Evolutionary conservation across 371 early-diverging fungal genomes (phyloP), one percentile per base, ranked within the genome.

Genomic region (Mortierella sp.): DNA sequence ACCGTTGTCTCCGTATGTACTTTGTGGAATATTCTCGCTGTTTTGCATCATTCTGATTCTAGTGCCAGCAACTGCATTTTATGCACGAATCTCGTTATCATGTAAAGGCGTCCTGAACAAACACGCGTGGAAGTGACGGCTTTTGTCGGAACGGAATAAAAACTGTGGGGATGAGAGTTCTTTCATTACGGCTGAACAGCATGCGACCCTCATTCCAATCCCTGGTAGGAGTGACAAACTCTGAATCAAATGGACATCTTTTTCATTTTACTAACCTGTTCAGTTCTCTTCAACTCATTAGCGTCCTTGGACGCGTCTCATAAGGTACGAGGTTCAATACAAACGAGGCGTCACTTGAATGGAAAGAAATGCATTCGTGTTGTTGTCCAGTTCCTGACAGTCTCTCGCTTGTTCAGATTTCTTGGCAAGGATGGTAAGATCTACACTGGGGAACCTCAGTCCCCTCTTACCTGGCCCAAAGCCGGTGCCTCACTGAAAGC

Each of bases 351-450:
- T 9, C 21, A 15, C 50, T 14, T 41, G 26, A 39, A 9, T 37
- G n/a, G n/a, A n/a, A n/a, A n/a, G n/a, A n/a, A n/a, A n/a, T n/a
- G n/a, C n/a, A n/a, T 15, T 26, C 41, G 0, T 39, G 24, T 15
- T 24, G 8, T 7, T 3, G 0, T 23, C n/a, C 30, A 21, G 6
- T 15, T 19, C 9, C 39, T 17, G 23, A 39, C 14, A 4, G 19
- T 30, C 0, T 30, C 31, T 6, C 31, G 15, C 27, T 27, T 46
- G 17, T 5, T 3, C 43, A 85, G 86, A 41, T 85, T 86, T 49
- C 53, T 80, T 50, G 82, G 81, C 43, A 70, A 78, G 26, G 75
- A 82, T 51, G 82, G 84, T 17, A 83, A 82, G 50, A 66, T 80
- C 21, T 79, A 81, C 43, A 72, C 75, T 2, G 86, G 86, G 3